Conservation (phyloP, 495 filamentous ascomycete genomes). For the Hypoxylon intermedium region DNA sequence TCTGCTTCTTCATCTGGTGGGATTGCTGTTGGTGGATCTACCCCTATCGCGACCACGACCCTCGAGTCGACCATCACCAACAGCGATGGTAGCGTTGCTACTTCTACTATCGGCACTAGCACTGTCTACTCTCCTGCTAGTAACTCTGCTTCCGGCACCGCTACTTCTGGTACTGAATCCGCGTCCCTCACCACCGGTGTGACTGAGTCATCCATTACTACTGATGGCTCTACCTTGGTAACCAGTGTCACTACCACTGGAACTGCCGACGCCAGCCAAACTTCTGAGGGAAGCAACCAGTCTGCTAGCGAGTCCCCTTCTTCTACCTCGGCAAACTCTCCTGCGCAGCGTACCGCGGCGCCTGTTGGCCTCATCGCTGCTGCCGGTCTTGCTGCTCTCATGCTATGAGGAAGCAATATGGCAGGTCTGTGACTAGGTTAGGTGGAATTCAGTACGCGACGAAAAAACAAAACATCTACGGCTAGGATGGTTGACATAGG, state of each 20-base stretch:
- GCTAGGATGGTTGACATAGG: constrained; percentile 26
- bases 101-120: constrained; percentile 36
- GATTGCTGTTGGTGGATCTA: background rate
- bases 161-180: constrained; percentile 31
- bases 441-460: constrained; percentile 13
- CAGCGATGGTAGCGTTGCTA: constrained; percentile 36
- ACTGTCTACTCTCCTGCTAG: constrained; percentile 34
- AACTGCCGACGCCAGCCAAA: constrained; percentile 13
- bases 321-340: constrained; percentile 36
- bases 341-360: constrained; percentile 40
- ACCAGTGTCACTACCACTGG: constrained; percentile 38
- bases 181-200: constrained; percentile 23
- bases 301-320: constrained; percentile 20
- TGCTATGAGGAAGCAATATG: constrained; percentile 26
- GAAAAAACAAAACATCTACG: constrained; percentile 25
- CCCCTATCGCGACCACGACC: constrained; percentile 40
- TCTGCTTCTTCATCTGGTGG: background rate
- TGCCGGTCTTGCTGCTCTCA: constrained; percentile 38
- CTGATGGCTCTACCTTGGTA: constrained; percentile 45
- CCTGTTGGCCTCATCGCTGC: constrained; percentile 42
- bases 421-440: background rate
- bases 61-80: constrained; percentile 42
- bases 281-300: constrained; percentile 8
- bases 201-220: constrained; percentile 41
- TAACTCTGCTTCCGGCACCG: constrained; percentile 15